These are phyloP conservation scores for Leucocoprinus sp. DNA, from an alignment of 768 basidiomycete species.

Conservation along the genomic window DNA sequence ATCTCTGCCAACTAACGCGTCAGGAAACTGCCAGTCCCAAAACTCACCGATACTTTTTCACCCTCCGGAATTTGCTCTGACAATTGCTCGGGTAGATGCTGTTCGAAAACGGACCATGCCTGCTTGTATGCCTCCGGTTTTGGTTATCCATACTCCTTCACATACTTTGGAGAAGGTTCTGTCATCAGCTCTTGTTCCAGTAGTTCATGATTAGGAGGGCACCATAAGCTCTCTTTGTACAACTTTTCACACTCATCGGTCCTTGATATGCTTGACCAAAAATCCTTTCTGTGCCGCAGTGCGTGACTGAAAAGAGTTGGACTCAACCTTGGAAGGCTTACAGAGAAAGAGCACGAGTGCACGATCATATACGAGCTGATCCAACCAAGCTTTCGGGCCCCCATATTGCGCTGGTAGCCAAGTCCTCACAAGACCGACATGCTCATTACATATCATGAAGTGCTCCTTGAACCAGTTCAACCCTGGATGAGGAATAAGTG, in stretches of 20 bases:
- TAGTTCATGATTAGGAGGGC: too few relatives aligned
- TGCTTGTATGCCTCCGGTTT: slow-evolving; percentile 78
- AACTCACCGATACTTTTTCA: too few relatives aligned
- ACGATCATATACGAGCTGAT: slow-evolving; percentile 89
- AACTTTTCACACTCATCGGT: slow-evolving; percentile 86
- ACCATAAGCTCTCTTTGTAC: slow-evolving; percentile 94
- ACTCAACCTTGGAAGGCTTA: too few relatives aligned
- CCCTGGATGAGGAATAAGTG: slow-evolving; percentile 41
- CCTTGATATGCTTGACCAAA: slow-evolving; percentile 61
- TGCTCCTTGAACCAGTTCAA: slow-evolving; percentile 87
- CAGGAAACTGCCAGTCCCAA: too few relatives aligned
- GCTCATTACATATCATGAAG: slow-evolving; percentile 91
- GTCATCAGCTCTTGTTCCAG: too few relatives aligned
- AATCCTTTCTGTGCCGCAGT: slow-evolving; percentile 89
- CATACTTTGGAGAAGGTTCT: slow-evolving; percentile 6
- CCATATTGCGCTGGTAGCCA: slow-evolving; percentile 81
- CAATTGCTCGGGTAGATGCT: slow-evolving; percentile 66
- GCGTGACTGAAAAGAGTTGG: slow-evolving; percentile 62
- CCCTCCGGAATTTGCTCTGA: slow-evolving; percentile 71
- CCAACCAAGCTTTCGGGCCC: slow-evolving; percentile 76
- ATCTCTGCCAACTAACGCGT: too few relatives aligned
- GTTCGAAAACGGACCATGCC: slow-evolving; percentile 69
- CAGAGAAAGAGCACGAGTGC: slow-evolving; percentile 67
- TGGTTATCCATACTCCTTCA: slow-evolving; percentile 25
- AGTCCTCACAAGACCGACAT: slow-evolving; percentile 80